Base-by-base conservation (phyloP, 768 basidiomycete species). In the Xanthoconium purpureum region DNA sequence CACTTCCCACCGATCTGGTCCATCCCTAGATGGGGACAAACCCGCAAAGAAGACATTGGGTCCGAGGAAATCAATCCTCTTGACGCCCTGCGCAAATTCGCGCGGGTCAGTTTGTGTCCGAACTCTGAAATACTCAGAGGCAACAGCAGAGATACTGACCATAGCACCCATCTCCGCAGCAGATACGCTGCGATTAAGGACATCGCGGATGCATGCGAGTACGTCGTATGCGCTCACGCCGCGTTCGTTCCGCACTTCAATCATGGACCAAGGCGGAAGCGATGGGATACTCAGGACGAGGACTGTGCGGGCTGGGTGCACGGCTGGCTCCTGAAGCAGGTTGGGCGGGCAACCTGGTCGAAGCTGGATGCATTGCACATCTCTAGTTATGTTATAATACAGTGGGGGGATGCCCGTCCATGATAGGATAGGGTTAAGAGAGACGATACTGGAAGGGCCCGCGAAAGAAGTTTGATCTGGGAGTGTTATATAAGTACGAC, bases 1-100 rank as follows among this genome's bases (percentile, higher is more conserved):
- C 18, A 73, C 68, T 40, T 66, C 62, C 70, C 70, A 75, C 40
- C 61, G 55, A 39, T 69, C 66, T 20, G 44, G 66, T 10, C 67
- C 71, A 9, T 66, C 62, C 40, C 55, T 57, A 37, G 71, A 62
- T 46, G 52, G 57, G 17, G 62, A 59, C 20, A 76, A 43, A 11
- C 75, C 75, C 11, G 54, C 64, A 40, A 76, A 76, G 29, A 53
- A 56, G 38, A 65, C 55, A 20, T 66, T 63, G 2, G 59, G 64
- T 33, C 73, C 72, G 56, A 76, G 66, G 61, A 74, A 73, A 58
- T 76, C 75, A 29, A 76, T 66, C 63, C 74, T 59, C 66, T 74
- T 77, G 29, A 77, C 56, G 9, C 75, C 75, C 63, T 77, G 75
- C 60, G 57, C 60, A 65, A 60, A 68, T 66, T 76, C 74, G 63